These are phyloP conservation scores for Didymellaceae sp. DNA, from an alignment of 2,329 filamentous ascomycete species.

Conservation along the genomic window DNA sequence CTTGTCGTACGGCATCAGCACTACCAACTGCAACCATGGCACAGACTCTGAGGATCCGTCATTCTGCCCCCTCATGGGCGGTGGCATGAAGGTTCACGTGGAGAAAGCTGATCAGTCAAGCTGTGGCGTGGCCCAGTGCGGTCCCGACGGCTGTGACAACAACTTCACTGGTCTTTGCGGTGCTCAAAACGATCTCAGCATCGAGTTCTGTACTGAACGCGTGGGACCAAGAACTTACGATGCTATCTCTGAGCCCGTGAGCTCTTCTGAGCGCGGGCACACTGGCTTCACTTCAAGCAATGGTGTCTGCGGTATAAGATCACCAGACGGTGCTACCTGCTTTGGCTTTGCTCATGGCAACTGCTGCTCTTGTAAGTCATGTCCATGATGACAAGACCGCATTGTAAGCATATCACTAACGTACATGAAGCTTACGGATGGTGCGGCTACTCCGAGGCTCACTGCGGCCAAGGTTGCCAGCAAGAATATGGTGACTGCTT, in stretches of 20 bases:
- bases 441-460: slow-evolving; percentile 5
- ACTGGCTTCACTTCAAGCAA: not conserved
- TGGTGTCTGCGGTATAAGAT: slow-evolving; percentile 15
- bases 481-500: slow-evolving; percentile 7
- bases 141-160: not conserved
- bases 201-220: slow-evolving; percentile 28
- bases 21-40: slow-evolving; percentile 24
- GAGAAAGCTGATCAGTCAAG: not conserved
- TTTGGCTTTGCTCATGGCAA: slow-evolving; percentile 8
- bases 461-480: slow-evolving; percentile 15
- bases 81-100: slow-evolving; percentile 29
- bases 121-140: slow-evolving; percentile 23
- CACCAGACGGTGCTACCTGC: slow-evolving; percentile 5
- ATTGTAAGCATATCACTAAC: not conserved
- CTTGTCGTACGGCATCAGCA: slow-evolving; percentile 33
- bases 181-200: too few species aligned
- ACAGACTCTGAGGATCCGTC: slow-evolving; percentile 14
- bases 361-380: slow-evolving; percentile 21
- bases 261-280: too few species aligned
- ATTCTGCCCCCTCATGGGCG: slow-evolving; percentile 30
- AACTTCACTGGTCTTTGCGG: too few species aligned
- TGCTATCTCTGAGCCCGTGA: too few species aligned
- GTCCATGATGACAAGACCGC: too few species aligned
- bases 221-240: slow-evolving; percentile 17
- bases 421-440: not conserved